Evolutionary conservation across 345 rosid genomes (phyloP).

Genomic region (Excoecaria cochinchinensis): DNA sequence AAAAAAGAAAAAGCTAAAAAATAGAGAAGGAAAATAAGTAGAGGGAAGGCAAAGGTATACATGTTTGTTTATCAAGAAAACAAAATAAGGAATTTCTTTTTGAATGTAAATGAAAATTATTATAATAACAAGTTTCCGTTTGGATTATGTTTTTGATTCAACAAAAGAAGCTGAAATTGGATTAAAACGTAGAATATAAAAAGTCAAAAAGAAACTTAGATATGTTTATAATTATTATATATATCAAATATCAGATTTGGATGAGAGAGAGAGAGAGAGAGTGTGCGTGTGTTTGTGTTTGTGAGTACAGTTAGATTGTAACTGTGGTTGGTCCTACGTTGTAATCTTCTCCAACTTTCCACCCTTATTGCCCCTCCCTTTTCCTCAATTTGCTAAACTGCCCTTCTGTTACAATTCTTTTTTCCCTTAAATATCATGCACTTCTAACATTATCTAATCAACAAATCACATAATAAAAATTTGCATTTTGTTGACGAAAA

Average conservation of each 20-base stretch:
- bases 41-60: not conserved
- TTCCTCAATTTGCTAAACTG: not conserved
- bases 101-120: not conserved
- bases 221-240: not conserved
- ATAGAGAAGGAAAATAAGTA: not conserved
- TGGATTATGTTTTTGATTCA: conserved; percentile 30
- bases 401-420: not conserved
- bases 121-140: conserved; percentile 18
- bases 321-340: conserved; percentile 47
- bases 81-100: not conserved
- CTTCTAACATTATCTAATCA: no score
- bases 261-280: conserved; percentile 13
- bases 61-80: not conserved
- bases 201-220: conserved; percentile 30
- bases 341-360: conserved; percentile 2
- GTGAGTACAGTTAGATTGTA: conserved; percentile 28
- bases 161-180: conserved; percentile 42
- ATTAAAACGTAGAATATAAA: conserved; percentile 24
- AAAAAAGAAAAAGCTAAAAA: not conserved
- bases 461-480: no score
- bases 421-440: not conserved
- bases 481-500: no score
- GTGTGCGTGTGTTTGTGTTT: not conserved
- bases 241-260: not conserved
- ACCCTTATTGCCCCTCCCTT: conserved; percentile 11